These are phyloP conservation scores for Didymella sp. DNA, from an alignment of 2,329 filamentous ascomycete genomes.

Conservation along the genomic window DNA sequence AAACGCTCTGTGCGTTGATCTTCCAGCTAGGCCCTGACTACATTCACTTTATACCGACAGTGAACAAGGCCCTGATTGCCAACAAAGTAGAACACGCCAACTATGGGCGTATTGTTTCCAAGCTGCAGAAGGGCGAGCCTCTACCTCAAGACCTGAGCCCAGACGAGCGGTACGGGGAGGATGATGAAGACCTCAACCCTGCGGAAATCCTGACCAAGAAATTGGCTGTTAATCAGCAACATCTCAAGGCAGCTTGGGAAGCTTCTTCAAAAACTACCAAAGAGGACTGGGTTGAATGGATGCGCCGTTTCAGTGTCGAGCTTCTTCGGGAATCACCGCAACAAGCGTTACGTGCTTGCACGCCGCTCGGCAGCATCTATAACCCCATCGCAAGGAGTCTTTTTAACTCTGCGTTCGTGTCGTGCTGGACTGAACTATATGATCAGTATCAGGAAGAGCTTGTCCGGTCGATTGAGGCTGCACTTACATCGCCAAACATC, in stretches of 20 bases:
- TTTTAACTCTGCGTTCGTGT: constrained; percentile 99
- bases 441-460: constrained; percentile 97
- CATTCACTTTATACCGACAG: constrained; percentile 88
- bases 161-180: constrained; percentile 78
- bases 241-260: constrained; percentile 96
- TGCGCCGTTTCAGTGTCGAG: constrained; percentile 94
- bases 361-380: constrained; percentile 87
- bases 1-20: constrained; percentile 93
- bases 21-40: constrained; percentile 97
- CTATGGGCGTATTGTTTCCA: constrained; percentile 89
- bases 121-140: constrained; percentile 91
- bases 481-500: constrained; percentile 93
- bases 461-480: constrained; percentile 92
- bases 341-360: constrained; percentile 91
- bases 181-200: constrained; percentile 79
- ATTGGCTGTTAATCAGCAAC: constrained; percentile 94
- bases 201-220: constrained; percentile 91
- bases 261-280: constrained; percentile 95
- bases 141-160: constrained; percentile 94
- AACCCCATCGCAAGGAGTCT: constrained; percentile 88
- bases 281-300: constrained; percentile 99
- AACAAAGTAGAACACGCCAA: constrained; percentile 88
- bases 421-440: constrained; percentile 97
- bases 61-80: constrained; percentile 81
- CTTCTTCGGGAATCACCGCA: constrained; percentile 94